Evolutionary conservation across 2,329 filamentous ascomycete genomes (phyloP), one percentile per base, ranked within the genome.

Genomic region (Cercospora brassicicola): DNA sequence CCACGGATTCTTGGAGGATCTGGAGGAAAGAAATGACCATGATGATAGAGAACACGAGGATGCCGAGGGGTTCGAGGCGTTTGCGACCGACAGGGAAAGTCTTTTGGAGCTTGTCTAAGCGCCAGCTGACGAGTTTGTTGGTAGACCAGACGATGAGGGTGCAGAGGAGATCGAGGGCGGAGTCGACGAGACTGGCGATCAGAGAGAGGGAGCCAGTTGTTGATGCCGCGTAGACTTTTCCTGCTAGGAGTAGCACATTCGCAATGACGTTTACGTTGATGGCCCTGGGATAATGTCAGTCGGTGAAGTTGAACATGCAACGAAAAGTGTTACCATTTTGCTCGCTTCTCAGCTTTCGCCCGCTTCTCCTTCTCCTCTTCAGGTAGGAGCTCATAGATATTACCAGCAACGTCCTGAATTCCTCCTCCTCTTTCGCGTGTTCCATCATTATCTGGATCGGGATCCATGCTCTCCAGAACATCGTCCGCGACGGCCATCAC

Each of bases 1-100:
- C 76, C 1, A 88, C 82, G n/a, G 86, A 88, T 73, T 89, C 86
- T 73, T 89, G 80, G 7, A 88, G 78, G 55, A 90, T 87, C 72
- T 89, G 87, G 7, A 85, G 76, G 71, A 89, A 89, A 2, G 86
- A 88, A 3, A 88, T 84, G 59, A 89, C 82, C 87, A 89, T 89
- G 69, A 87, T 85, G 69, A 89, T 85, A 28, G 84, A 86, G 77
- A 89, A 89, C 59, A 89, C 86, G 9, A 89, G 81, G 56, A 89
- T 88, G 1, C 87, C 87, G 7, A 89, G 80, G 0, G 87, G 87
- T 70, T 89, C 87, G 7, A 89, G 82, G 8, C 87, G 82, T 57
- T 82, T 80, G 28, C 84, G 81, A 4, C 85, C 85, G 23, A 89
- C 86, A 0, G 87, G 87, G 73, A 89, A 89, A 36, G 82, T 83